These are phyloP conservation scores for Aegilops tauschii DNA, from an alignment of 176 grass and related monocot genomes.

Conservation along the genomic window DNA sequence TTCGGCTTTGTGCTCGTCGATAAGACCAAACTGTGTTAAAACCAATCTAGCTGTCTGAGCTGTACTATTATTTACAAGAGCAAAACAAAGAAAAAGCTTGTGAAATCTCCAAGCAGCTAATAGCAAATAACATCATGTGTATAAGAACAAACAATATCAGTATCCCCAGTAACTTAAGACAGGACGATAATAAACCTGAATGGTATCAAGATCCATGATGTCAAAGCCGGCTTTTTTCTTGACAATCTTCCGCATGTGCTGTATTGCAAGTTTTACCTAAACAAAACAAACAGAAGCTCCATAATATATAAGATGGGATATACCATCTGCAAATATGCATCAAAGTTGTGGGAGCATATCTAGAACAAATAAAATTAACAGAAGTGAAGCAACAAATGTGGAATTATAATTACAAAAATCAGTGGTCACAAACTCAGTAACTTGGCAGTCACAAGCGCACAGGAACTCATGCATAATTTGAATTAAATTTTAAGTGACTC, in stretches of 20 bases:
- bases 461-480: background rate
- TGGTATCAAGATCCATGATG: conserved; percentile 97
- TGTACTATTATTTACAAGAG: background rate
- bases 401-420: background rate
- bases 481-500: background rate
- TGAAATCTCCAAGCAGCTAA: background rate
- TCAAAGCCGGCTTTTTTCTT: conserved; percentile 98
- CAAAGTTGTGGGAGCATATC: background rate
- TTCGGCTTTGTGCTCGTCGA: background rate
- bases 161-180: conserved; percentile 10
- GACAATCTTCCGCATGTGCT: conserved; percentile 94
- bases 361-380: conserved; percentile 11
- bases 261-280: conserved; percentile 99
- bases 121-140: background rate
- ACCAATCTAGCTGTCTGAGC: background rate
- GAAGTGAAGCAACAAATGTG: conserved; percentile 13
- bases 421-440: background rate
- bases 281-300: conserved; percentile 31
- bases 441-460: background rate
- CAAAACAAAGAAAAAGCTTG: background rate
- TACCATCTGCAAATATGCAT: background rate
- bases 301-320: conserved; percentile 19
- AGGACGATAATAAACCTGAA: conserved; percentile 52
- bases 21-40: background rate
- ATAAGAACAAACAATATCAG: conserved; percentile 4